Base-by-base conservation (phyloP, 257 asterid species). In the Scutellaria minor region DNA sequence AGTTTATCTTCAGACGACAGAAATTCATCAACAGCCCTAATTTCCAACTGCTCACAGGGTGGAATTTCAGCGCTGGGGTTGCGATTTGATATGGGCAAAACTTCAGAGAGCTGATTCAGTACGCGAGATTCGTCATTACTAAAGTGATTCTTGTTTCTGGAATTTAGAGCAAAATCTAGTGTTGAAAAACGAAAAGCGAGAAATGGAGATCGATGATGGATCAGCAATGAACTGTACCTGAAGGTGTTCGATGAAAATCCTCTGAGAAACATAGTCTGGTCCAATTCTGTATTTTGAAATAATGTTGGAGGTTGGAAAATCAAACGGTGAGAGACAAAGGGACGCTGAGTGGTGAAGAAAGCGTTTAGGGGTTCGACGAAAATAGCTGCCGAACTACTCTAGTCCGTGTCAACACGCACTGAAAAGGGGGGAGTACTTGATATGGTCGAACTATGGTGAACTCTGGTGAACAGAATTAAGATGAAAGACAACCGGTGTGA, bases 1-100 rank as follows among this genome's bases (percentile, higher is more conserved):
- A 91, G 80, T 71, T 88, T 94, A 46, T 94, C 97, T 72, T 88
- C 97, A 1, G 95, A 93, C 6, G 83, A 75, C 74, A 93, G 79
- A 70, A 85, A 87, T 10, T 68, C 91, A 70, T 93, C 96, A n/a
- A 69, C 81, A 0, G 74, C 74, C 55, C 53, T 54, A 44, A 67
- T 40, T 40, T 71, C 72, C 70, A 62, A 69, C 47, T 76, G 78
- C 15, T 66, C 72, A 35, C 55, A 41, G 27, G 62, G 58, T 7
- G 82, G 37, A 12, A 48, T 65, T 18, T n/a, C 42, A 6, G 22
- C 40, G 6, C 27, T 41, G 47, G 89, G 78, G 18, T 66, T 75
- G 59, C 22, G 67, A 63, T 64, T 63, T 14, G 83, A 68, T 56
- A 81, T 81, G 50, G 93, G 90, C 31, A 92, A 72, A 45, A 92